phyloP scores from a whole-genome alignment of 2,329 filamentous ascomycete genomes.

The Hymenoscyphus repandus region DNA sequence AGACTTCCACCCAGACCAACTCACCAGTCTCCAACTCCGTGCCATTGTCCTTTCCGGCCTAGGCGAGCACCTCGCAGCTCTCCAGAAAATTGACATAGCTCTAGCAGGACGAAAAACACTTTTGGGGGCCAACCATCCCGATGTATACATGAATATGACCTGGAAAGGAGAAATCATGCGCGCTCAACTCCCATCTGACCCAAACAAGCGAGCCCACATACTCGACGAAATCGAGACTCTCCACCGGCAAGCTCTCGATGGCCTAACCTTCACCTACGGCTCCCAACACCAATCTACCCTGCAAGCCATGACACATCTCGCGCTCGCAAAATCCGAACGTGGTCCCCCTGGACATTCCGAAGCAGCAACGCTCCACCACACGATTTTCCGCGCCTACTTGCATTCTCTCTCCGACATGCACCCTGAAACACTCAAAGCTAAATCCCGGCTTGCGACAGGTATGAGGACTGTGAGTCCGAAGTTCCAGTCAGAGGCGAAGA shows the following conservation, averaged over 20 bases:
- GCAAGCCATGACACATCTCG: slow-evolving; percentile 20
- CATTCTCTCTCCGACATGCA: slow-evolving; percentile 21
- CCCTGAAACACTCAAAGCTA: slow-evolving; percentile 23
- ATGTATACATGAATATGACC: slow-evolving; percentile 21
- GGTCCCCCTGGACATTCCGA: slow-evolving; percentile 14
- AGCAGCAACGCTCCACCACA: slow-evolving; percentile 18
- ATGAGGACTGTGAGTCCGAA: slow-evolving; percentile 12
- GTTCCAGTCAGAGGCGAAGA: slow-evolving; percentile 20
- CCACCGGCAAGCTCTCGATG: slow-evolving; percentile 19
- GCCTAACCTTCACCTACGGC: slow-evolving; percentile 21
- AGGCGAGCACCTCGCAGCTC: slow-evolving; percentile 18
- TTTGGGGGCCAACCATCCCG: slow-evolving; percentile 21
- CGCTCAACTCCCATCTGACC: slow-evolving; percentile 14
- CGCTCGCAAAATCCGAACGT: slow-evolving; percentile 20
- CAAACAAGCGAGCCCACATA: slow-evolving; percentile 12
- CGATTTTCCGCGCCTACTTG: slow-evolving; percentile 18
- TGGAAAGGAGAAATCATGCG: slow-evolving; percentile 26
- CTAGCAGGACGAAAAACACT: slow-evolving; percentile 15
- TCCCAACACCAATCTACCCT: slow-evolving; percentile 23
- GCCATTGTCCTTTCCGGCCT: slow-evolving; percentile 24
- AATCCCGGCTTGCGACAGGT: slow-evolving; percentile 19
- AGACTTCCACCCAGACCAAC: slow-evolving; percentile 25
- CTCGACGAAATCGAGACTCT: slow-evolving; percentile 20
- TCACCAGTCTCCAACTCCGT: slow-evolving; percentile 23
- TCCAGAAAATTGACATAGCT: slow-evolving; percentile 21